Evolutionary conservation across 768 basidiomycete species (phyloP), one percentile per base, ranked within the genome.

Genomic region (Amanita muscaria): DNA sequence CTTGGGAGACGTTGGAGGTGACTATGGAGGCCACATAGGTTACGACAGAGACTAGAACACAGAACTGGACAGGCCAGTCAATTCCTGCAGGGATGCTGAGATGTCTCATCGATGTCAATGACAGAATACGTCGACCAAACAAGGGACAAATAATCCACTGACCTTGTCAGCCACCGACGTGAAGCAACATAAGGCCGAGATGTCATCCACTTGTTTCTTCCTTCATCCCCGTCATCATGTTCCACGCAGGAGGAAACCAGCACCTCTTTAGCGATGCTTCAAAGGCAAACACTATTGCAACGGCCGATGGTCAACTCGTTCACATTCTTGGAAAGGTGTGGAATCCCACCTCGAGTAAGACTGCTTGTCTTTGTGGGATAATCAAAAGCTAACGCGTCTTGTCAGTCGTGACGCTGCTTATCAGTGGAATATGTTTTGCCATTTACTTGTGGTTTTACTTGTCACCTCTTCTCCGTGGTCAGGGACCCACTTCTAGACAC

Each of bases 1-100:
- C 89, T 58, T 91, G 88, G 1, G 84, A 88, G 38, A 86, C 83
- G 53, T 93, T 92, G 32, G 74, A 72, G 0, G 86, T 89, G 29
- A 85, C 36, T 18, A 88, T 40, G 5, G 84, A 85, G 4, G 72
- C 57, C 5, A 85, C 50, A 54, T 76, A 90, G 5, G 77, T 73
- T 0, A 57, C 56, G 3, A 57, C 48, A 0, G 78, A 77, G 0
- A 63, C 58, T 23, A 68, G 68, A 0, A 70, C 40, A 49, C 80
- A 83, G 53, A 86, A 73, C 54, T 79, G 72, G 40, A 73, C 62
- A 12, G 87, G 84, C 77, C 80, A 84, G 33, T 64, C 65, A 37
- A 78, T 68, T 15, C 64, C 59, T 10, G 71, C 63, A 7, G 67
- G 63, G 3, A 70, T 23, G 42, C 42, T 44, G 36, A 62, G 49